A percentile compares a stretch with the other conserved stretches of the same genome.
Conservation (phyloP, 352 stramenopile genomes). For the Globisporangium megalacanthum region DNA sequence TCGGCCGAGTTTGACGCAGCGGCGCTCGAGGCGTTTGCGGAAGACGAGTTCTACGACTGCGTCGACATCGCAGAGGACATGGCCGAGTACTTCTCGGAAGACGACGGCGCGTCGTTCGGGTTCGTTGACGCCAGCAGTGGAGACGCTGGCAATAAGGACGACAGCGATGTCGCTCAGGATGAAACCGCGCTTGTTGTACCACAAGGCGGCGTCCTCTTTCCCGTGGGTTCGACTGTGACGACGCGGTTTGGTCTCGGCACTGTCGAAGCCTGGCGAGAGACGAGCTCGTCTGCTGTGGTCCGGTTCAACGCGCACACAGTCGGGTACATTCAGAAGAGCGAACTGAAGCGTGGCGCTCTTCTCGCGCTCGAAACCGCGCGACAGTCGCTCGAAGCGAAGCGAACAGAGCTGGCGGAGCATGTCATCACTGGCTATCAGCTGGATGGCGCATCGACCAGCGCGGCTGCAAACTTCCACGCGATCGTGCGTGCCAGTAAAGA, state of each 20-base stretch:
- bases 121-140: constrained; percentile 23
- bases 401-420: constrained; percentile 46
- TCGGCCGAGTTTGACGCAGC: constrained; percentile 49
- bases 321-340: constrained; percentile 63
- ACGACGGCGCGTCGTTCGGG: constrained; percentile 28
- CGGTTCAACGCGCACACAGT: constrained; percentile 26
- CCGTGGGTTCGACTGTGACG: constrained; percentile 42
- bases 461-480: constrained; percentile 24
- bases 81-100: constrained; percentile 51
- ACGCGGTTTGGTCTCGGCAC: constrained; percentile 67
- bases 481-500: constrained; percentile 62
- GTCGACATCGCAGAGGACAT: constrained; percentile 61
- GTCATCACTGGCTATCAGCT: constrained; percentile 57
- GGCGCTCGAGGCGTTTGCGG: constrained; percentile 51
- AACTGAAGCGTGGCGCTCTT: constrained; percentile 48
- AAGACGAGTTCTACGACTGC: constrained; percentile 87
- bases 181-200: not conserved
- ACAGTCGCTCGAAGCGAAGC: constrained; percentile 45
- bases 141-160: not conserved
- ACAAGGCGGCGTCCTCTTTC: constrained; percentile 27
- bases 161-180: constrained; percentile 14
- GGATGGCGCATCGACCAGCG: constrained; percentile 25
- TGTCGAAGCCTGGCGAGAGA: constrained; percentile 43
- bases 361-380: constrained; percentile 35
- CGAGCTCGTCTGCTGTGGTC: constrained; percentile 33